Evolutionary conservation across 140 eudicot species (phyloP), one percentile per base, ranked within the genome.

Genomic region (Cichorium intybus): DNA sequence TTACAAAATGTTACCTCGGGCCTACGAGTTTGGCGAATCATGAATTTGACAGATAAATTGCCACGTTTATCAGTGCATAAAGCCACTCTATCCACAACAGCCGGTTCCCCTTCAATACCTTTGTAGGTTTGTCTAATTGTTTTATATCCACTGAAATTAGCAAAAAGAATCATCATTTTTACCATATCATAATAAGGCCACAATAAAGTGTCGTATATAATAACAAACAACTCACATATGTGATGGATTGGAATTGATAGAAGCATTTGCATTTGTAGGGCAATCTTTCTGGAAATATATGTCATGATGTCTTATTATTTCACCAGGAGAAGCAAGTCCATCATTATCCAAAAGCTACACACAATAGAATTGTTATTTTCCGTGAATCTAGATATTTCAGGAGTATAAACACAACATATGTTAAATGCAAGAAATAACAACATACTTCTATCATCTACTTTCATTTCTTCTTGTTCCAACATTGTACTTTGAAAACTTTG

Each of bases 321-420:
- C 87, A 59, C 99, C 99, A 35, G 99, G 99, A 72, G 97, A 70
- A 66, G 97, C 99, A 41, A 94, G 67, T 56, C 99, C 99, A 75
- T 94, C 99, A 43, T 79, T 86, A 86, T 94, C 99, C 85, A 94
- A 77, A 70, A 87, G 83, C 97, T 91, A 71, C 56, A 58, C 11
- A 56, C 18, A 45, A 15, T 1, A 24, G 18, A 41, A 69, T 20
- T 21, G 39, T 12, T 9, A 49, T 37, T 16, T 17, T 47, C 24
- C 24, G 53, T 47, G n/a, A 65, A 21, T 31, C 23, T 23, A 17
- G 35, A 27, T 10, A 9, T 18, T 31, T 57, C 47, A 56, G 9
- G 20, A 27, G 41, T n/a, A 56, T 14, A 56, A n/a, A 56, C n/a
- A n/a, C n/a, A n/a, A n/a, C n/a, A n/a, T n/a, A n/a, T n/a, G n/a